Base-by-base conservation (phyloP, 345 rosid species). In the Boechera stricta region DNA sequence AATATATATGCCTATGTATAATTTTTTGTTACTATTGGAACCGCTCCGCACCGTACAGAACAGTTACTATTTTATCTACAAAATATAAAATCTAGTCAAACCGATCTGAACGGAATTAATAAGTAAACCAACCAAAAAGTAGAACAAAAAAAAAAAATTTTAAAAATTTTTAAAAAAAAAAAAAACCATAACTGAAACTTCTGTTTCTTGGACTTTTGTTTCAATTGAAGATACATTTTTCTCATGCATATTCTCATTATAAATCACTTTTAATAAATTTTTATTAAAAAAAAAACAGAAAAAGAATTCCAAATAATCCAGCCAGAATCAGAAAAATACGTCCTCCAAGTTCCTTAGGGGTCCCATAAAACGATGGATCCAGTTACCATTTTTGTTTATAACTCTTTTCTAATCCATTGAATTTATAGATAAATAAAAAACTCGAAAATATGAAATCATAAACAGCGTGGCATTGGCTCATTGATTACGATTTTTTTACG, bases 331-430 rank as follows among this genome's bases (percentile, higher is more conserved):
- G 55, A 49, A 56, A 16, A 67, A 24, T 31, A 76, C 54, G 64
- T 31, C 47, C 56, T 31, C 75, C 73, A 67, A 68, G 41, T 52
- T 39, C 15, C 3, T 1, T 4, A 41, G 47, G 69, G 80, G 80
- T 41, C 80, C 75, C 80, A 69, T 32, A 2, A 53, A 32, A 32
- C 57, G 70, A 76, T 42, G 70, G 64, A 69, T 76, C 63, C 56
- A 76, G 32, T 52, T 69, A 41, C 69, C 70, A 61, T 41, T 69
- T 61, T 69, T 76, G 69, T 67, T 58, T 16, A 16, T 36, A 67
- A 47, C 44, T 47, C 26, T 36, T 51, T 47, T 58, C 41, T 62
- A 61, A 49, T 12, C 29, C 38, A 61, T 61, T 48, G 3, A 49
- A 36, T 18, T 13, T 6, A 33, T 42, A 49, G 56, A 41, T 36